Base-by-base conservation (phyloP, 2,329 filamentous ascomycete genomes). In the Colletotrichum falcatum region DNA sequence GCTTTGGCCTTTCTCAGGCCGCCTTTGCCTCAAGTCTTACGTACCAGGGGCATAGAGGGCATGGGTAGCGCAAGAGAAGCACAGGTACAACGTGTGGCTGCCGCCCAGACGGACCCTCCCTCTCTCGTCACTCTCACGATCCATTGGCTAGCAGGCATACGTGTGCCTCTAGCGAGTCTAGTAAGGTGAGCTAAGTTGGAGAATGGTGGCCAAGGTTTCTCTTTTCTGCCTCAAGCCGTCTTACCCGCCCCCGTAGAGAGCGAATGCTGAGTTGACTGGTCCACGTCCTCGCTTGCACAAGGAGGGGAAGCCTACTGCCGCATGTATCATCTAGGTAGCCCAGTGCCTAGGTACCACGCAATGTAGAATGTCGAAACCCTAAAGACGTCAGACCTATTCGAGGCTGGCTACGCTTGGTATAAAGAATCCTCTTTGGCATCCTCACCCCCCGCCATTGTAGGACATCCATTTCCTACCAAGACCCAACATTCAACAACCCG, bases 311-410 rank as follows among this genome's bases (percentile, higher is more conserved):
- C 49, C 35, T n/a, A 6, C 23, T 33, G 33, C n/a, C 46, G 26
- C 46, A 26, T 11, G 53, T 54, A 46, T 42, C 23, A 26, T 16
- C 16, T 28, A 5, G 23, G 30, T 59, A n/a, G n/a, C 30, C 37
- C 37, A 30, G n/a, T n/a, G n/a, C n/a, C n/a, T 59, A 61, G 23
- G 53, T n/a, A 48, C 42, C 61, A 46, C 6, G 53, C 54, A 26
- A 44, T 54, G n/a, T 37, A 26, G 61, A 33, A 30, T 8, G 26
- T 28, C 37, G n/a, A 39, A 60, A 35, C 23, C 54, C 23, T 42
- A 44, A 65, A 69, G 66, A 69, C 66, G 66, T 69, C 66, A 69
- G 66, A 69, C 66, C 37, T 55, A 8, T 28, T 46, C 46, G 16
- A 61, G 37, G 14, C 26, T 26, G 23, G 3, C 28, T 23, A 42